Evolutionary conservation across 2,329 filamentous ascomycete species (phyloP).

Genomic region (Aspergillus fumigatus): DNA sequence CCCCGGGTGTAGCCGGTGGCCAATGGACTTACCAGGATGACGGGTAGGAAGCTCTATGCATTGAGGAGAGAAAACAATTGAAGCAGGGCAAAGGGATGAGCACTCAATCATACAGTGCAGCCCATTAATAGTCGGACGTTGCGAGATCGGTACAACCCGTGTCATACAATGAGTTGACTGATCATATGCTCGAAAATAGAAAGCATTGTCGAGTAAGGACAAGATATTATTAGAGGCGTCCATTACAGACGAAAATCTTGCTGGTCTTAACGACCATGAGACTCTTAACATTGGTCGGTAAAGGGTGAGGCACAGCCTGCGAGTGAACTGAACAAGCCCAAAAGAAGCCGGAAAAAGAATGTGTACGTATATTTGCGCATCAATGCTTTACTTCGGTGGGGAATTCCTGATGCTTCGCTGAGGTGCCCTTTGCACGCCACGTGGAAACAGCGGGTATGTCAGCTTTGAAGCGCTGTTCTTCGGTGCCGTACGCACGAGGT

Average conservation of each 20-base stretch:
- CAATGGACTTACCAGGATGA: not conserved
- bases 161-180: not conserved
- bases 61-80: not conserved
- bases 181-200: not conserved
- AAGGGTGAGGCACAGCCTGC: slow-evolving; percentile 10
- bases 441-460: slow-evolving; percentile 95
- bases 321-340: slow-evolving; percentile 1
- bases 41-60: not conserved
- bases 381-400: slow-evolving; percentile 19
- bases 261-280: not conserved
- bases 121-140: not conserved
- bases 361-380: not conserved
- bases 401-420: slow-evolving; percentile 71
- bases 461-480: slow-evolving; percentile 81
- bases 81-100: not conserved
- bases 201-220: not conserved
- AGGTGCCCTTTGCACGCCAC: slow-evolving; percentile 89
- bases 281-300: not conserved
- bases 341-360: not conserved
- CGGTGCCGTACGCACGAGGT: slow-evolving; percentile 86
- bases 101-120: not conserved
- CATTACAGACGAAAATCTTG: not conserved
- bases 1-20: not conserved
- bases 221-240: not conserved
- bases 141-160: not conserved